phyloP scores from a whole-genome alignment of 805 yeast species.

The Scheffersomyces coipomensis region DNA sequence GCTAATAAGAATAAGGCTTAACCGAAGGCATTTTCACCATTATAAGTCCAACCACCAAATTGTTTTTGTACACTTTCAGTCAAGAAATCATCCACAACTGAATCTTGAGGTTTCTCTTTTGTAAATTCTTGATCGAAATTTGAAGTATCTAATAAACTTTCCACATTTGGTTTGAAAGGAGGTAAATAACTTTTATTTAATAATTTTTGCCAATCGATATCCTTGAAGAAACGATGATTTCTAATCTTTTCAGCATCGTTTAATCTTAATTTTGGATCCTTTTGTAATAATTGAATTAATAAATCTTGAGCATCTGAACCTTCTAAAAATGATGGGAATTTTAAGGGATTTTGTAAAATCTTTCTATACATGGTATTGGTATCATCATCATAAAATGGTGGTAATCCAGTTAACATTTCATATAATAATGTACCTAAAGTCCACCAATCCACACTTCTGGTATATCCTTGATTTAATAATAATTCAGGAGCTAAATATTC shows the following conservation, averaged over 20 bases:
- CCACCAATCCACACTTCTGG: constrained; percentile 98
- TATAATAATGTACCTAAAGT: constrained; percentile 90
- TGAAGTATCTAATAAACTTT: constrained; percentile 82
- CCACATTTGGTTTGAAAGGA: constrained; percentile 91
- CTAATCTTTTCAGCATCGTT: constrained; percentile 85
- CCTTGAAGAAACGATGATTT: constrained; percentile 79
- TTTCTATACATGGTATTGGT: constrained; percentile 91
- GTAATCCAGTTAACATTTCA: constrained; percentile 96
- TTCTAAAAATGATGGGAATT: constrained; percentile 79
- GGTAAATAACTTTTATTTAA: constrained; percentile 87
- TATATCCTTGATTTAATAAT: constrained; percentile 87
- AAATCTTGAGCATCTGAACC: constrained; percentile 84
- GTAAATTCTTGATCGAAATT: constrained; percentile 94
- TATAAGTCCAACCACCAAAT: constrained; percentile 98
- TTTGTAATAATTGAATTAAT: constrained; percentile 67
- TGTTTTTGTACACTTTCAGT: constrained; percentile 96
- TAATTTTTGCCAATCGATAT: constrained; percentile 86
- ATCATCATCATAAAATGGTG: constrained; percentile 96
- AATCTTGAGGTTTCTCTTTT: constrained; percentile 87
- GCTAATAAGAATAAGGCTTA: too few species aligned
- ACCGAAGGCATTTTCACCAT: constrained; percentile 55
- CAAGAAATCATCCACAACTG: constrained; percentile 88
- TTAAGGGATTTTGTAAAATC: constrained; percentile 83
- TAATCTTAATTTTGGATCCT: constrained; percentile 81
- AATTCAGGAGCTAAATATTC: constrained; percentile 96